A percentile compares a stretch with the other conserved stretches of the same genome.
Evolutionary conservation across 345 rosid species (phyloP).

Genomic region (Eutrema yunnanense): DNA sequence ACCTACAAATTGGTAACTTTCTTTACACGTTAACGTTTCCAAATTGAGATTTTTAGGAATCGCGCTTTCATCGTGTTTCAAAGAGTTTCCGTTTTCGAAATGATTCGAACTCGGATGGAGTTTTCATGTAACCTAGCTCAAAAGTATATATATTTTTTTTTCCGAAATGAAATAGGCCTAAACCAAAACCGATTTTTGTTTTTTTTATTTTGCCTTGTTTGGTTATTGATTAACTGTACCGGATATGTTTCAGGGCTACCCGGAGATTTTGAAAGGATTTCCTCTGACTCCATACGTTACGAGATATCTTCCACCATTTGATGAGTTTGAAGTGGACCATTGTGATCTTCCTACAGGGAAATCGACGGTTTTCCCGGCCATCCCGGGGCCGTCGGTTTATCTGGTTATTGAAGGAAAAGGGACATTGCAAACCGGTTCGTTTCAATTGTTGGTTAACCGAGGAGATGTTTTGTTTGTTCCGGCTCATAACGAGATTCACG

Average conservation of each 20-base stretch:
- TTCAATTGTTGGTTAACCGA: constrained; percentile 32
- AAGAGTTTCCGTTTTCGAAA: too few species aligned
- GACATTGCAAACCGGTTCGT: constrained; percentile 34
- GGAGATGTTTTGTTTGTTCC: constrained; percentile 91
- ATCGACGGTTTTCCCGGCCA: constrained; percentile 57
- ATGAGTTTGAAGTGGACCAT: constrained; percentile 81
- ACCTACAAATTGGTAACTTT: constrained; percentile 74
- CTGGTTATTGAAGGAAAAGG: constrained; percentile 59
- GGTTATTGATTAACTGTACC: not conserved
- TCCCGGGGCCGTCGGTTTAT: constrained; percentile 77
- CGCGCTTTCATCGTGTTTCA: too few species aligned
- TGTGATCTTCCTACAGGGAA: constrained; percentile 60
- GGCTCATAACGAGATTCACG: constrained; percentile 43
- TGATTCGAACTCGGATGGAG: too few species aligned
- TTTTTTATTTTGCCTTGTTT: not conserved
- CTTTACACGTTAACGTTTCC: constrained; percentile 1
- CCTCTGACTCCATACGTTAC: constrained; percentile 51
- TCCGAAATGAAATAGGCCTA: not conserved
- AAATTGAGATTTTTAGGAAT: too few species aligned
- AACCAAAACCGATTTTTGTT: not conserved
- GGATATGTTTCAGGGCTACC: constrained; percentile 56
- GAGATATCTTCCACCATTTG: constrained; percentile 87
- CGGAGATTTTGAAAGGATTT: constrained; percentile 75
- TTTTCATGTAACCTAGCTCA: too few species aligned
- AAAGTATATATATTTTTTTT: too few species aligned